Evolutionary conservation across 23 red algal genomes (phyloP).

Genomic region (Gracilaria caudata): DNA sequence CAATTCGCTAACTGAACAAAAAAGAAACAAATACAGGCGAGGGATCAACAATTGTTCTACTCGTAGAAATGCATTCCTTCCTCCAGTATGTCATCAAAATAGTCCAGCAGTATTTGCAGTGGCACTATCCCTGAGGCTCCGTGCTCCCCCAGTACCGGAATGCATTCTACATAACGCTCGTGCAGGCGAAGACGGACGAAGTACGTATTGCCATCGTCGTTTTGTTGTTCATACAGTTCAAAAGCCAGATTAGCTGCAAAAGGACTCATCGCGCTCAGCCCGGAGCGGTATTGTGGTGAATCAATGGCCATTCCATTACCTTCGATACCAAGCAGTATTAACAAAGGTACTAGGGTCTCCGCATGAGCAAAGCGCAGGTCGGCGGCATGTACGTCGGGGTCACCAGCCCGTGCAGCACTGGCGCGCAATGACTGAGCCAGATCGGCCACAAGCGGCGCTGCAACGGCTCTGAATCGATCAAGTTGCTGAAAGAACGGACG

Average conservation of each 20-base stretch:
- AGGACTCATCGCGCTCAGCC: slow-evolving; percentile 60
- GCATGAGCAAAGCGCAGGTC: slow-evolving; percentile 79
- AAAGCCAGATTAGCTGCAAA: slow-evolving; percentile 74
- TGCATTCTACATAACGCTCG: slow-evolving; percentile 71
- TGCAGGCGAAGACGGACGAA: slow-evolving; percentile 78
- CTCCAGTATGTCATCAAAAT: slow-evolving; percentile 53
- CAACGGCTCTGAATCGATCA: slow-evolving; percentile 54
- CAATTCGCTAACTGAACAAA: slow-evolving; percentile 4
- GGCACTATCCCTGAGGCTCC: slow-evolving; percentile 40
- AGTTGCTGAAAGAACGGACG: slow-evolving; percentile 68
- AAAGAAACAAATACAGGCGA: background rate
- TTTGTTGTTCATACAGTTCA: slow-evolving; percentile 62
- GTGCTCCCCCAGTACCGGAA: slow-evolving; percentile 47
- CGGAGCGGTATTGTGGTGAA: slow-evolving; percentile 6
- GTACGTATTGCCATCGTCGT: background rate
- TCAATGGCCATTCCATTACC: slow-evolving; percentile 31
- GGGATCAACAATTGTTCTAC: background rate
- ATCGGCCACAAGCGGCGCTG: slow-evolving; percentile 60
- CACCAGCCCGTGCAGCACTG: slow-evolving; percentile 25
- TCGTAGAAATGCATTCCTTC: slow-evolving; percentile 55
- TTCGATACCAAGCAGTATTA: slow-evolving; percentile 68
- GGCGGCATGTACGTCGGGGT: slow-evolving; percentile 26
- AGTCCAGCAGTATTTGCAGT: slow-evolving; percentile 47
- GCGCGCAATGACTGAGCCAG: slow-evolving; percentile 52
- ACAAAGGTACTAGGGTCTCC: slow-evolving; percentile 74